Evolutionary conservation across 176 grass and related monocot species (phyloP).

Genomic region (Neostapfia colusana): DNA sequence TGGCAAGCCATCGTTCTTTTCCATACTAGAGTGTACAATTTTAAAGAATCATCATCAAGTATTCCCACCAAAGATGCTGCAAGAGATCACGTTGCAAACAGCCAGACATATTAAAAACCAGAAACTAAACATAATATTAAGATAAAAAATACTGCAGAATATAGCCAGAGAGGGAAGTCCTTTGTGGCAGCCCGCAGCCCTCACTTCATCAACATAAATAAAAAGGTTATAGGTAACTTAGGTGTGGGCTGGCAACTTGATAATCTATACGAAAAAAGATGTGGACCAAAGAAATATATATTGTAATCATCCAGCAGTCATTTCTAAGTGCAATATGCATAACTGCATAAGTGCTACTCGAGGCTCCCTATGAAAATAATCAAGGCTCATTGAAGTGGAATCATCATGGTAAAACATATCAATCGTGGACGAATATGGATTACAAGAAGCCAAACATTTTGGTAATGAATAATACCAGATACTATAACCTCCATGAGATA

Average conservation of each 20-base stretch:
- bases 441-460: conserved; percentile 20
- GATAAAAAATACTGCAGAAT: neutral
- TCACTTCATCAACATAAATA: conserved; percentile 15
- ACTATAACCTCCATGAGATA: neutral
- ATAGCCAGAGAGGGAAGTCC: neutral
- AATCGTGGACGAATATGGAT: conserved; percentile 2
- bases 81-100: conserved; percentile 34
- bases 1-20: conserved; percentile 86
- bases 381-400: conserved; percentile 29
- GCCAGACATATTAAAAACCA: conserved; percentile 39
- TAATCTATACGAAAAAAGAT: neutral
- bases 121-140: conserved; percentile 10
- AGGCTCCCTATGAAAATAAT: conserved; percentile 1
- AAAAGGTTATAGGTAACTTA: neutral
- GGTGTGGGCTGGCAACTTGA: neutral
- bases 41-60: conserved; percentile 84
- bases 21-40: conserved; percentile 92
- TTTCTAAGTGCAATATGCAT: neutral
- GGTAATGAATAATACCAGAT: neutral
- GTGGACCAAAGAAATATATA: neutral
- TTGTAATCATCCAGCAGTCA: neutral
- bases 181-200: neutral
- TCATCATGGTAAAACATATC: neutral
- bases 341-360: neutral
- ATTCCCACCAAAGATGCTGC: conserved; percentile 80